These are phyloP conservation scores for Teratosphaeria pseudoeucalypti DNA, from an alignment of 2,329 filamentous ascomycete species.

Conservation along the genomic window DNA sequence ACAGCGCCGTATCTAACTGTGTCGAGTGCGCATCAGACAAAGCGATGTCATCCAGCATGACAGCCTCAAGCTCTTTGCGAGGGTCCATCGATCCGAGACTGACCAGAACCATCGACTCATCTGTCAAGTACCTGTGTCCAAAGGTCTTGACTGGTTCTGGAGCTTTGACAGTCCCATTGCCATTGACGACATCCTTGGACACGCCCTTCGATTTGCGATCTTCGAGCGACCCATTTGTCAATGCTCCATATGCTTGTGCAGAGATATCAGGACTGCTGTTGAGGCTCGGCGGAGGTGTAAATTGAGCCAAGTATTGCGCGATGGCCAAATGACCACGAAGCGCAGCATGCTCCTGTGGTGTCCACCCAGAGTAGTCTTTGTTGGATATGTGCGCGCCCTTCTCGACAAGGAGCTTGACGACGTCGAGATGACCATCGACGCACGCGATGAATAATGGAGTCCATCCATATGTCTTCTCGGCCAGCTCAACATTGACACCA, in stretches of 20 bases:
- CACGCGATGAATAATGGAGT: conserved; percentile 89
- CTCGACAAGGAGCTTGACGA: conserved; percentile 67
- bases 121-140: conserved; percentile 84
- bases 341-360: conserved; percentile 82
- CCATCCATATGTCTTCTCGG: conserved; percentile 82
- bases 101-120: conserved; percentile 82
- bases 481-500: conserved; percentile 63
- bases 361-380: conserved; percentile 84
- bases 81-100: conserved; percentile 93
- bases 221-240: conserved; percentile 38
- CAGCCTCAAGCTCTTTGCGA: conserved; percentile 62
- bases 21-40: conserved; percentile 81
- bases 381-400: conserved; percentile 67
- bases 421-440: conserved; percentile 70
- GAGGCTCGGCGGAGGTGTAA: conserved; percentile 34
- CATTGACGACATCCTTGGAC: conserved; percentile 17
- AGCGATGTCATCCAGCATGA: conserved; percentile 80
- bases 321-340: conserved; percentile 80
- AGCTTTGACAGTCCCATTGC: conserved; percentile 25
- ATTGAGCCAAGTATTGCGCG: conserved; percentile 54
- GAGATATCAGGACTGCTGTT: conserved; percentile 18
- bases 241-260: conserved; percentile 13
- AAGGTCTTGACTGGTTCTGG: conserved; percentile 86
- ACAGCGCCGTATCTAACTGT: conserved; percentile 86
- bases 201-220: conserved; percentile 32